phyloP scores from a whole-genome alignment of 2,329 filamentous ascomycete genomes.

The Volutella citrinella region DNA sequence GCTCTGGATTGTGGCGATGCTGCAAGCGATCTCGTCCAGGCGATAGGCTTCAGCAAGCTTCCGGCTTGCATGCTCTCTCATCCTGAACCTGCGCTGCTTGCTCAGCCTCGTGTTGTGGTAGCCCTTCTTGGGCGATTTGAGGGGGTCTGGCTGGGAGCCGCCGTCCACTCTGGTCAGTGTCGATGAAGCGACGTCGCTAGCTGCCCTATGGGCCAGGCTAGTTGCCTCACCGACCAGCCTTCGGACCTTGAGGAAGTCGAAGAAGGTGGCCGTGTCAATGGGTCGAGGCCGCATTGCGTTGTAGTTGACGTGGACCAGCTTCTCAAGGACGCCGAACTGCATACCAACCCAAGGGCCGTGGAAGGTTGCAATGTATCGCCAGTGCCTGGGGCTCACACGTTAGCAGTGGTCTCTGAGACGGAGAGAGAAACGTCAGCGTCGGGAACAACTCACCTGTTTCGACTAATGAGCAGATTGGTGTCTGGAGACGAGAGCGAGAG shows the following conservation, averaged over 20 bases:
- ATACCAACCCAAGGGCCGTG: slow-evolving; percentile 82
- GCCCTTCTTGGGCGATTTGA: no score
- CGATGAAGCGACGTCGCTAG: slow-evolving; percentile 67
- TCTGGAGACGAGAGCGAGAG: no score
- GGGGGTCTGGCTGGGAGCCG: slow-evolving; percentile 22
- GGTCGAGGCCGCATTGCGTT: slow-evolving; percentile 71
- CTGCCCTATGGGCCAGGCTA: slow-evolving; percentile 72
- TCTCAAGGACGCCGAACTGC: slow-evolving; percentile 74
- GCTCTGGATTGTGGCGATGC: slow-evolving; percentile 80
- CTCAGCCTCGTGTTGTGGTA: not conserved
- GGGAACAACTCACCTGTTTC: slow-evolving; percentile 55
- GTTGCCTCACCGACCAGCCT: slow-evolving; percentile 77
- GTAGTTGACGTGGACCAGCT: slow-evolving; percentile 76
- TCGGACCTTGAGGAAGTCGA: slow-evolving; percentile 80
- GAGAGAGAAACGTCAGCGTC: no score
- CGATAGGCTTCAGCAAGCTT: slow-evolving; percentile 75
- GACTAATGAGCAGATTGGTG: slow-evolving; percentile 41
- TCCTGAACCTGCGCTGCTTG: slow-evolving; percentile 63
- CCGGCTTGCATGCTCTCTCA: slow-evolving; percentile 77
- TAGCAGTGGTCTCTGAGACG: no score
- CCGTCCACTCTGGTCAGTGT: slow-evolving; percentile 56
- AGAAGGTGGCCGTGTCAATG: slow-evolving; percentile 77
- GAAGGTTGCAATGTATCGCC: slow-evolving; percentile 81
- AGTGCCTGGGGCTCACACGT: slow-evolving; percentile 64
- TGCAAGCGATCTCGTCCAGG: slow-evolving; percentile 79